phyloP scores from a whole-genome alignment of 768 basidiomycete species.

The Leccinum aurantiacum region DNA sequence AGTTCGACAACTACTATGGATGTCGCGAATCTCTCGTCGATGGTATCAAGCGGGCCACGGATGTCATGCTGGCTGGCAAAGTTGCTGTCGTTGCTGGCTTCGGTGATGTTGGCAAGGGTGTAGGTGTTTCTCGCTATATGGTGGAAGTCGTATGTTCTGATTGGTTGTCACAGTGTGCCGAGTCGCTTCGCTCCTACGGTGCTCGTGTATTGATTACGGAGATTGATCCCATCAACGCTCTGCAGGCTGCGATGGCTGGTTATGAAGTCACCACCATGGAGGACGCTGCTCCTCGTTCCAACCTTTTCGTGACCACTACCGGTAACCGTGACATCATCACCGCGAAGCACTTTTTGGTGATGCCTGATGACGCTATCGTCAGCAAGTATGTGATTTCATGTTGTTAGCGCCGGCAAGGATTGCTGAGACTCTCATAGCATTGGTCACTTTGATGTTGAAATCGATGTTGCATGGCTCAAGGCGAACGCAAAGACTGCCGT shows the following conservation, averaged over 20 bases:
- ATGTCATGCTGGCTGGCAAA: slow-evolving; percentile 99
- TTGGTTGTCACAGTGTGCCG: slow-evolving; percentile 74
- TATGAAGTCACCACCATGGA: slow-evolving; percentile 99
- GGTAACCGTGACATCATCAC: slow-evolving; percentile 99
- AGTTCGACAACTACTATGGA: slow-evolving; percentile 98
- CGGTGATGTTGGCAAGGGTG: slow-evolving; percentile 99
- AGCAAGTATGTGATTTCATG: slow-evolving; percentile 72
- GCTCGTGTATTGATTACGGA: slow-evolving; percentile 95
- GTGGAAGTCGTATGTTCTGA: not conserved
- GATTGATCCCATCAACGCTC: slow-evolving; percentile 99
- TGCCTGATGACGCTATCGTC: slow-evolving; percentile 99
- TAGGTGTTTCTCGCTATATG: slow-evolving; percentile 44
- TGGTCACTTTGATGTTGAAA: slow-evolving; percentile 85
- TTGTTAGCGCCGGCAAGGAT: slow-evolving; percentile 1
- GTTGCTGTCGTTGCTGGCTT: slow-evolving; percentile 98
- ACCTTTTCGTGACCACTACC: slow-evolving; percentile 97
- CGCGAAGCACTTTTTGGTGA: slow-evolving; percentile 83
- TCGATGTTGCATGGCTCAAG: slow-evolving; percentile 99
- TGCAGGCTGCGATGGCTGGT: slow-evolving; percentile 99
- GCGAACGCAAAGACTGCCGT: slow-evolving; percentile 75
- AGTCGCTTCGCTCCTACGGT: slow-evolving; percentile 96
- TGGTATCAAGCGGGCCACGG: slow-evolving; percentile 99
- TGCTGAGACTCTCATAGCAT: slow-evolving; percentile 48
- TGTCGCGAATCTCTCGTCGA: slow-evolving; percentile 99
- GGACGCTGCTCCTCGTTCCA: slow-evolving; percentile 83